Percentiles rank a stretch among this genome's conserved stretches.
These are phyloP conservation scores for Aspergillus spinulosporus DNA, from an alignment of 2,329 filamentous ascomycete genomes.

Conservation along the genomic window DNA sequence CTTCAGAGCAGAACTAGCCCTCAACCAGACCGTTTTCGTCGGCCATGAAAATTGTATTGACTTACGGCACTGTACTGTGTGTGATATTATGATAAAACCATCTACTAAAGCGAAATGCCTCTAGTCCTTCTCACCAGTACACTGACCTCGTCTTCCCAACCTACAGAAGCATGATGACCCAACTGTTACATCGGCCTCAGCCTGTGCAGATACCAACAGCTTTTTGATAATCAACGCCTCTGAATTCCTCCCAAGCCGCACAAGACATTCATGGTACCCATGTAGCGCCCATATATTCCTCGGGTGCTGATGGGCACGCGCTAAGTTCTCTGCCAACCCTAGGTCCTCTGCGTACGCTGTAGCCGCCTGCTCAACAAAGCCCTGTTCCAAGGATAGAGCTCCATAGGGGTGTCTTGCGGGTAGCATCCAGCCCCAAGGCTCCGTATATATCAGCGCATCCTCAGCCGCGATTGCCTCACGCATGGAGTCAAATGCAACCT, in stretches of 20 bases:
- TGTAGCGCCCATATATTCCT: slow-evolving; percentile 76
- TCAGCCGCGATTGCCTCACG: slow-evolving; percentile 59
- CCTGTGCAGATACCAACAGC: slow-evolving; percentile 55
- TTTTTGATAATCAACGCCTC: slow-evolving; percentile 52
- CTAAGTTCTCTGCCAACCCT: slow-evolving; percentile 60
- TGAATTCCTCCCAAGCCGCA: slow-evolving; percentile 51
- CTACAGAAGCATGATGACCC: slow-evolving; percentile 61
- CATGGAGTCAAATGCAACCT: slow-evolving; percentile 60
- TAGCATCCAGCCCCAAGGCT: slow-evolving; percentile 80
- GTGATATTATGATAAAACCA: no score
- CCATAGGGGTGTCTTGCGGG: slow-evolving; percentile 70
- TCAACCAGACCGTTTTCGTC: no score
- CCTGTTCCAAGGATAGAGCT: slow-evolving; percentile 68
- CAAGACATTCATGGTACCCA: slow-evolving; percentile 69
- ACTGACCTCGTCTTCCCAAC: background rate
- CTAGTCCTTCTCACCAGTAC: no score
- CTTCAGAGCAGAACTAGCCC: no score
- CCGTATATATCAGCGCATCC: slow-evolving; percentile 66
- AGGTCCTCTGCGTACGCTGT: slow-evolving; percentile 63
- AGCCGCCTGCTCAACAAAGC: slow-evolving; percentile 55
- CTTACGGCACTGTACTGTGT: no score
- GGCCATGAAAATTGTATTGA: no score
- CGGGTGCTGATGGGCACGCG: slow-evolving; percentile 65
- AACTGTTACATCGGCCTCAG: slow-evolving; percentile 61
- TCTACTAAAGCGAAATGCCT: no score